Evolutionary conservation across 2,329 filamentous ascomycete genomes (phyloP), one percentile per base, ranked within the genome.

Genomic region (Aspergillus persii): DNA sequence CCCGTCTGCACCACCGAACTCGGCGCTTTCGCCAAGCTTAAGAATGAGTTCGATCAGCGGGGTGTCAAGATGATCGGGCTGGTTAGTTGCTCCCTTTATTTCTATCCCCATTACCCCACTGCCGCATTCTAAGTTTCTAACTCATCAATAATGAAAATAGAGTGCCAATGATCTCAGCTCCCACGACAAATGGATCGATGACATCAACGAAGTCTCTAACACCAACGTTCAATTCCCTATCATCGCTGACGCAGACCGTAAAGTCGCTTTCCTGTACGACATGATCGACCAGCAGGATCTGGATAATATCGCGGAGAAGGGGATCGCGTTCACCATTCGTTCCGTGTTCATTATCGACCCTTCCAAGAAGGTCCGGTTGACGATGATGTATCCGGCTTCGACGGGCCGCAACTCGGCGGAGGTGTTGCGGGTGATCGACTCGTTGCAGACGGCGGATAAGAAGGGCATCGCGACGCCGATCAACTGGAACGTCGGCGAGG

Each of bases 1-100:
- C 93, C 93, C 63, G 93, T 96, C 63, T 97, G 93, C 84, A 97
- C 93, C 70, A 97, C 92, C 59, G 93, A 97, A 83, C 89, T 97
- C 63, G 93, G 93, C 66, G 93, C 92, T 65, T 96, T 97, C 72
- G 91, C 93, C 71, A 95, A 94, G 81, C 86, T 97, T 64, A 88
- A 92, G 82, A 86, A 87, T 69, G 92, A 97, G 80, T 97, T 97
- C 80, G 84, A 86, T 74, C 91, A 90, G 82, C 89, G 92, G 69
- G 87, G 87, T 68, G 91, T 94, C 71, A 94, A 96, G 87, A 86
- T 96, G 79, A 94, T 97, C 69, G 93, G 93, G 58, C 85, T 97
- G 66, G 80, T 81, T 71, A 57, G 76, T 68, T 7, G 11, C 29
- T 9, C 29, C 33, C 3, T 8, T 4, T 7, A 18, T 30, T 33